Evolutionary conservation across 2,329 filamentous ascomycete species (phyloP), one percentile per base, ranked within the genome.

Genomic region (Trichoderma sp.): DNA sequence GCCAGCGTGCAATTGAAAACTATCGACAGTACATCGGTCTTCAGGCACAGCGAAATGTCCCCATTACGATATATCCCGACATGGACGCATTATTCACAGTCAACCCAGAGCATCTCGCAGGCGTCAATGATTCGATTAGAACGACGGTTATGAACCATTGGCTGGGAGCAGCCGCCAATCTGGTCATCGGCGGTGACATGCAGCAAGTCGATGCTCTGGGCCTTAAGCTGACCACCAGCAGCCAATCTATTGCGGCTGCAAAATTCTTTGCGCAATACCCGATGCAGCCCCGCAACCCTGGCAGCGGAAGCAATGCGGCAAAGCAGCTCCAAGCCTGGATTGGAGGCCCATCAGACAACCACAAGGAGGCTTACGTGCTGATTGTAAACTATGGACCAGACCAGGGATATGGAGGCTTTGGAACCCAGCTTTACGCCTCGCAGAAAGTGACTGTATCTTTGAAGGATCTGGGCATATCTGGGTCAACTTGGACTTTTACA

Each of bases 201-300:
- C 46, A 52, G 11, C 69, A 70, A 30, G 26, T 65, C 13, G 69
- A 70, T 18, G 65, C n/a, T 5, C 52, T 70, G 5, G 69, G 69
- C 16, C 39, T 28, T 11, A 61, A 64, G 59, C 59, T 70, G 39
- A 34, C 58, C 8, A 70, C 69, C 16, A 70, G 69, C 43, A 32
- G 26, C n/a, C 66, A 70, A 26, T 70, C 69, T 2, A 32, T 28
- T 21, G 37, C 65, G 14, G 69, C 69, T 8, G 58, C 69, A 14
- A 37, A 70, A n/a, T 70, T 70, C 66, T 70, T 70, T 37, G 69
- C 69, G 16, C 59, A 68, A 52, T 70, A 70, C 24, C 69, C 69
- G 43, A 70, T 70, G 69, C 69, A 70, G 34, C 69, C 69, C 6
- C 69, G 69, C 5, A 70, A 70, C 32, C 69, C 69, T 46, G 58